These are phyloP conservation scores for Effrenium voratum DNA, from an alignment of 73 alveolate genomes.

Conservation along the genomic window DNA sequence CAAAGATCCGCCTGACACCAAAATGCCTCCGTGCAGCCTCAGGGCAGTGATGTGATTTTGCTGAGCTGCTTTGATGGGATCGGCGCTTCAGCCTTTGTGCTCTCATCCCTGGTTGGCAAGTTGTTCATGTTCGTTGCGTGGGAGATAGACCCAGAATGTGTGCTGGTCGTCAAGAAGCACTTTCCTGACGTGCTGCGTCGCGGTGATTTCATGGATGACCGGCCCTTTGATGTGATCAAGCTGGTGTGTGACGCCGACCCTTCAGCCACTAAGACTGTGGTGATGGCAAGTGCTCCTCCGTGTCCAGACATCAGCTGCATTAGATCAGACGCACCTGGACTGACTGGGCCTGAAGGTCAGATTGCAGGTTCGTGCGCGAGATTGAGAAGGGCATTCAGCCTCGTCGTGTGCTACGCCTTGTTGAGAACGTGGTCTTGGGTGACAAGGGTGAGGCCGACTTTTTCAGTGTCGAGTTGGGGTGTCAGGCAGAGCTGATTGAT, in stretches of 20 bases:
- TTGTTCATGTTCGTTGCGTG: background rate
- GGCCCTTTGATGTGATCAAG: background rate
- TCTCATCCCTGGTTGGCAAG: background rate
- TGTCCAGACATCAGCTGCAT: slow-evolving; percentile 39
- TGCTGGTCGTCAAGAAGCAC: background rate
- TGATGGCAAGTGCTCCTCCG: background rate
- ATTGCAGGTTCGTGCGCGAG: background rate
- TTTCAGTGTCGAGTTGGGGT: background rate
- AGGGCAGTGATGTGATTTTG: background rate
- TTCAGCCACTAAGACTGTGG: background rate
- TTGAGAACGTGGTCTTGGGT: background rate
- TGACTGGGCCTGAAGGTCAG: background rate
- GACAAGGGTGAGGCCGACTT: background rate
- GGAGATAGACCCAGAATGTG: background rate
- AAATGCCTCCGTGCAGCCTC: background rate
- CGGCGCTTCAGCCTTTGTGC: background rate
- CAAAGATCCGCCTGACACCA: background rate
- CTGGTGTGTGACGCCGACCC: background rate
- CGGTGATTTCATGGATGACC: background rate
- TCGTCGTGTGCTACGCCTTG: background rate
- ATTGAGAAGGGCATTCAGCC: background rate
- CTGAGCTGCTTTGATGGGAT: background rate
- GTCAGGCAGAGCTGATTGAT: background rate
- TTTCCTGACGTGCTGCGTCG: background rate
- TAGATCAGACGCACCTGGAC: background rate